Base-by-base conservation (phyloP, 768 basidiomycete genomes). In the Cystobasidium onofrii region DNA sequence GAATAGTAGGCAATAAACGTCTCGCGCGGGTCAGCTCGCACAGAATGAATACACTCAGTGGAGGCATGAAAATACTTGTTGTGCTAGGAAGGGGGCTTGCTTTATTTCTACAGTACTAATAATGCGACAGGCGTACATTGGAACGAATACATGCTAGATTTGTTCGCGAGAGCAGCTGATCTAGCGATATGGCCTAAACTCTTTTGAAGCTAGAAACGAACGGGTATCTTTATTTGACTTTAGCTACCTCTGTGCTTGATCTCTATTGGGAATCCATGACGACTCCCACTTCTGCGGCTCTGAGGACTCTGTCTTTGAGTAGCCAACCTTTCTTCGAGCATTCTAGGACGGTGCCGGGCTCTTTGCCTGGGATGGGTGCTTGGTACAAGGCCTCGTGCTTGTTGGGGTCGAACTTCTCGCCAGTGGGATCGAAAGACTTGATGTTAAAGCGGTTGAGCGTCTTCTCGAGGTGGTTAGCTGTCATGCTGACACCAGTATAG, bases 211-310 rank as follows among this genome's bases (percentile, higher is more conserved):
- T n/a, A 50, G n/a, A n/a, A 50, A 50, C 46, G 46, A 50, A 50
- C 20, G 46, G 46, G 46, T 50, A 50, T 50, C 46, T 50, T 50
- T n/a, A 50, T n/a, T 17, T 20, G 18, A 4, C 20, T 20, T 12
- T 15, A 3, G n/a, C 12, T 3, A 50, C 20, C 20, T 50, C 18
- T n/a, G 12, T 50, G 46, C 46, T 9, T 3, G 52, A 10, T 20
- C 27, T 54, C n/a, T 70, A 74, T 7, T 33, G 25, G 27, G 73
- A 20, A 17, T 66, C 65, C 36, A 44, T 27, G 10, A 88, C 93
- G 31, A 97, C 94, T 72, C 95, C 96, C 73, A 98, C 96, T 84
- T 97, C 92, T 25, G 96, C 93, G 1, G 96, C 92, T 72, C 96
- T 86, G 80, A 99, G 82, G 72, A 94, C 87, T 75, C 96, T 87